Evolutionary conservation across 768 basidiomycete genomes (phyloP).

Genomic region (Nidula microcarpa): DNA sequence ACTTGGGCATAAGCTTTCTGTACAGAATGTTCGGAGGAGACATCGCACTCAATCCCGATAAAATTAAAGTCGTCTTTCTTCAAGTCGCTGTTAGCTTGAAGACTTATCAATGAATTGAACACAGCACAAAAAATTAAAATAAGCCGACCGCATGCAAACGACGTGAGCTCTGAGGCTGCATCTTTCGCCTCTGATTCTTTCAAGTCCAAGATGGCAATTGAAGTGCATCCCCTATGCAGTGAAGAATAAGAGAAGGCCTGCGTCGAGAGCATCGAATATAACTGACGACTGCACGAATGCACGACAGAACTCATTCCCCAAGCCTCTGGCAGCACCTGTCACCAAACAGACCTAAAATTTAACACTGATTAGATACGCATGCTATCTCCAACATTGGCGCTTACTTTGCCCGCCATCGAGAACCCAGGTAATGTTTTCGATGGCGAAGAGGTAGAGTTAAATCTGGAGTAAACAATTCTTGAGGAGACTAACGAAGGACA

Average conservation of each 20-base stretch:
- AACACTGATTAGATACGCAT: no score
- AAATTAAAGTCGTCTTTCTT: constrained; percentile 57
- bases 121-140: not conserved
- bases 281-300: constrained; percentile 85
- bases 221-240: constrained; percentile 66
- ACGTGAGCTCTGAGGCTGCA: constrained; percentile 65
- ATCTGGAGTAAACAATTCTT: not conserved
- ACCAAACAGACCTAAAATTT: constrained; percentile 74
- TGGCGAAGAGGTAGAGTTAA: not conserved
- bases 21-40: constrained; percentile 78
- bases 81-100: constrained; percentile 49
- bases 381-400: constrained; percentile 1
- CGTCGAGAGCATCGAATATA: constrained; percentile 1
- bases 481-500: not conserved
- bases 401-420: constrained; percentile 76
- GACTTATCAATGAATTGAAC: not conserved
- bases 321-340: constrained; percentile 89
- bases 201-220: constrained; percentile 79
- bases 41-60: constrained; percentile 83
- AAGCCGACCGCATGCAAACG: constrained; percentile 21
- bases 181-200: constrained; percentile 61
- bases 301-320: constrained; percentile 88
- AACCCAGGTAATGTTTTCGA: constrained; percentile 29
- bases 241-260: constrained; percentile 1
- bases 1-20: constrained; percentile 67